Evolutionary conservation across 129 eudicot genomes (phyloP).

Genomic region (Helichrysum umbraculigerum): DNA sequence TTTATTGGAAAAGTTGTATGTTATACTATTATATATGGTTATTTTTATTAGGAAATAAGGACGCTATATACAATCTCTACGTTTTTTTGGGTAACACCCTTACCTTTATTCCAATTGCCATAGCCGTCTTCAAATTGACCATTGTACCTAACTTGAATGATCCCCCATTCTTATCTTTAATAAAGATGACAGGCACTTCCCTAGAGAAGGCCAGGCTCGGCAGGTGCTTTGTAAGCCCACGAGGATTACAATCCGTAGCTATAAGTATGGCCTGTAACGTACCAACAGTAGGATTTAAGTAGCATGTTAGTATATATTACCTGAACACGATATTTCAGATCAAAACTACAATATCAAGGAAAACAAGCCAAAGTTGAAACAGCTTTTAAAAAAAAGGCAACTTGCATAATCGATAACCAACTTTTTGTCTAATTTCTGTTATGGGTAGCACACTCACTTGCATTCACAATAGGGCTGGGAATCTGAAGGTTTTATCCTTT

Average conservation of each 20-base stretch:
- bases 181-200: slow-evolving; percentile 63
- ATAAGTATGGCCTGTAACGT: slow-evolving; percentile 60
- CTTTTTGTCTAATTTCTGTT: background rate
- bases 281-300: background rate
- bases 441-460: background rate
- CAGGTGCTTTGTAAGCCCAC: slow-evolving; percentile 74
- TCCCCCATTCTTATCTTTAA: slow-evolving; percentile 68
- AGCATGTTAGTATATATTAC: background rate
- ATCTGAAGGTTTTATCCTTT: background rate
- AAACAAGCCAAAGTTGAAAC: slow-evolving; percentile 1
- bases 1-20: background rate
- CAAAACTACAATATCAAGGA: background rate
- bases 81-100: slow-evolving; percentile 4
- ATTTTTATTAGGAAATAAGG: background rate
- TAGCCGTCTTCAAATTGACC: slow-evolving; percentile 70
- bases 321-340: background rate
- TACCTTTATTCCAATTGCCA: slow-evolving; percentile 84
- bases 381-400: background rate
- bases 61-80: background rate
- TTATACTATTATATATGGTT: background rate
- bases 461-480: background rate
- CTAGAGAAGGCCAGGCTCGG: slow-evolving; percentile 69
- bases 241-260: slow-evolving; percentile 82
- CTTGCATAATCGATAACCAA: background rate
- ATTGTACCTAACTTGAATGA: slow-evolving; percentile 75